Base-by-base conservation (phyloP, 805 yeast genomes). In the Zygosaccharomyces gambellarensis region DNA sequence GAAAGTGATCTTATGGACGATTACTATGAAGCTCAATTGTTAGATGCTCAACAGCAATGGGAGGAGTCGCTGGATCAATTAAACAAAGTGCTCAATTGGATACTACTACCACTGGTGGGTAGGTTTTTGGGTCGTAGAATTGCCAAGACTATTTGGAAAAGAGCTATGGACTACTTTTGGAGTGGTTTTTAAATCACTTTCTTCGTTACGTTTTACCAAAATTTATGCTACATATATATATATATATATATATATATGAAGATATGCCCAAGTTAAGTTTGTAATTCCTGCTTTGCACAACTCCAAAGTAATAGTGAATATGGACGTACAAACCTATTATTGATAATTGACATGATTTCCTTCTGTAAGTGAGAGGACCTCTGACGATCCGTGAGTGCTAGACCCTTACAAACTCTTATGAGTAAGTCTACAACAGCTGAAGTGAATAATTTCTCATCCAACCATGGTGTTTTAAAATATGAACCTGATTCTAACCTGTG, bases 41-140 rank as follows among this genome's bases (percentile, higher is more conserved):
- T 64, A 17, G 67, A 79, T 31, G 83, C 87, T 1, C 86, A 83
- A 57, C 74, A 80, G 55, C 88, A 85, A 58, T 85, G 90, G 90
- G 86, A 84, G 46, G 86, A 82, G 57, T 81, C 85, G 31, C 52
- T 85, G 43, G 68, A 70, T 40, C 90, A 85, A 63, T 61, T 85
- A 48, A 73, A 73, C 36, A 77, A 78, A n/a, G 72, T 83, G 31
- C 65, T 83, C 30, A 78, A 77, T 48, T 74, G 81, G 65, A 80
- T 85, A 11, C 58, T 85, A 31, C 69, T 85, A 46, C 94, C 94
- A 2, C 60, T 84, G 50, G 57, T 82, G 17, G 90, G 90, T 3
- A 83, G 82, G 62, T 73, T 80, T 39, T 54, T 85, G 42, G 94
- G 94, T 3, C 74, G 90, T 54, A 65, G 82, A 54, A 67, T 74